These are phyloP conservation scores for Herpotrichia juniperi DNA, from an alignment of 2,329 filamentous ascomycete genomes.

Conservation along the genomic window DNA sequence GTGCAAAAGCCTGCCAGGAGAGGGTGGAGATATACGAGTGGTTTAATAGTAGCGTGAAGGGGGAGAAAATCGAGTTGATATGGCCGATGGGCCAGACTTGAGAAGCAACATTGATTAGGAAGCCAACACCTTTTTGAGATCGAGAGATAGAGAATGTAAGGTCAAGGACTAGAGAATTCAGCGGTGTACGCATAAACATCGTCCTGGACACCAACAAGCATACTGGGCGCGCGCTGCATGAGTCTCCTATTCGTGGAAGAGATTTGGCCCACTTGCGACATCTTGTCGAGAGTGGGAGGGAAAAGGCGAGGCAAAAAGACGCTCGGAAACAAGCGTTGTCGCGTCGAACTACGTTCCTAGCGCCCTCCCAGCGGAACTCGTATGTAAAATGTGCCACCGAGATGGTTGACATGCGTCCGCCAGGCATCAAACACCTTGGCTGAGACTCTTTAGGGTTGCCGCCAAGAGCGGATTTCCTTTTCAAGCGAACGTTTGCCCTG, in stretches of 20 bases:
- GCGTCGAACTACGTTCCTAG: not conserved
- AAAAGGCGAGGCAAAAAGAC: not conserved
- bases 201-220: not conserved
- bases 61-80: conserved; percentile 52
- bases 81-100: no score
- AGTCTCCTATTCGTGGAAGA: no score
- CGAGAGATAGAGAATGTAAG: no score
- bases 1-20: conserved; percentile 48
- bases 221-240: no score
- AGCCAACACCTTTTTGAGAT: no score
- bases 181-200: not conserved
- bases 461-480: conserved; percentile 1
- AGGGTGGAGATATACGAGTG: conserved; percentile 60
- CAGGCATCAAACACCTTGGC: conserved; percentile 1
- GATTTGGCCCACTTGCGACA: no score
- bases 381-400: not conserved
- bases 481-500: not conserved
- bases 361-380: not conserved
- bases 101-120: no score
- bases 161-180: no score
- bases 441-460: not conserved
- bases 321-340: not conserved
- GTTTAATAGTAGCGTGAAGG: conserved; percentile 62
- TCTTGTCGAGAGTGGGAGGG: not conserved
- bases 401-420: not conserved